Conservation (phyloP, 2,329 filamentous ascomycete species). For the Aspergillus phoenicis region DNA sequence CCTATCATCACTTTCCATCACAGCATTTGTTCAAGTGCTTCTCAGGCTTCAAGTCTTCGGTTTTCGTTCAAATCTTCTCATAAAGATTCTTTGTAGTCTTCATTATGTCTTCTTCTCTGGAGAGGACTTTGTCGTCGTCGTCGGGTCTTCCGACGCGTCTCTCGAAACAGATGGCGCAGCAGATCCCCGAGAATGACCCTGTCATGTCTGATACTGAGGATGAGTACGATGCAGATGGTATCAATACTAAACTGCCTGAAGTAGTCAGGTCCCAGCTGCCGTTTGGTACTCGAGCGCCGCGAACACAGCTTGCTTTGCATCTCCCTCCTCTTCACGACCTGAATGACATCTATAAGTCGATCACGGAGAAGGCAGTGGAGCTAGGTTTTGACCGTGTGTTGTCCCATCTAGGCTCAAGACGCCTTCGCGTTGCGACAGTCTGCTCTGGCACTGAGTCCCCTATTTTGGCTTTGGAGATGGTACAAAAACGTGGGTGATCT, state of each 20-base stretch:
- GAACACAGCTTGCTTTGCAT: slow-evolving; percentile 22
- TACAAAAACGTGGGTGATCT: slow-evolving; percentile 49
- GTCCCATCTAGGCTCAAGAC: slow-evolving; percentile 36
- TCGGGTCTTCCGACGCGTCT: slow-evolving; percentile 4
- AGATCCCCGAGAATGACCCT: neutral
- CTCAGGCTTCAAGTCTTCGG: too few relatives aligned
- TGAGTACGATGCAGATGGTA: neutral
- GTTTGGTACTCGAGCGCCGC: slow-evolving; percentile 7
- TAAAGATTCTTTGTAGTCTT: too few relatives aligned
- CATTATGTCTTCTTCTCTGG: slow-evolving; percentile 7
- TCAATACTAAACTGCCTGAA: slow-evolving; percentile 26
- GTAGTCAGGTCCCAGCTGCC: slow-evolving; percentile 21
- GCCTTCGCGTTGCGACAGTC: slow-evolving; percentile 67
- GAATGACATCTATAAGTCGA: slow-evolving; percentile 33
- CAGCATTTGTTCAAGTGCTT: neutral
- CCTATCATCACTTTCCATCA: slow-evolving; percentile 9
- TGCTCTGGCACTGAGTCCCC: slow-evolving; percentile 80
- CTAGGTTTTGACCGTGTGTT: slow-evolving; percentile 50
- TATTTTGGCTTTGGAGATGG: slow-evolving; percentile 64
- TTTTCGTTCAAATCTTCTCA: neutral
- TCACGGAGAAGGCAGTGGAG: slow-evolving; percentile 28
- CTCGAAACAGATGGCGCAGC: neutral
- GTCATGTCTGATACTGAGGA: neutral
- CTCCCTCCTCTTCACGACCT: slow-evolving; percentile 32
- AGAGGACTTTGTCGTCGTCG: neutral